Evolutionary conservation across 2,329 filamentous ascomycete species (phyloP).

Genomic region (Lecanosticta acicola): DNA sequence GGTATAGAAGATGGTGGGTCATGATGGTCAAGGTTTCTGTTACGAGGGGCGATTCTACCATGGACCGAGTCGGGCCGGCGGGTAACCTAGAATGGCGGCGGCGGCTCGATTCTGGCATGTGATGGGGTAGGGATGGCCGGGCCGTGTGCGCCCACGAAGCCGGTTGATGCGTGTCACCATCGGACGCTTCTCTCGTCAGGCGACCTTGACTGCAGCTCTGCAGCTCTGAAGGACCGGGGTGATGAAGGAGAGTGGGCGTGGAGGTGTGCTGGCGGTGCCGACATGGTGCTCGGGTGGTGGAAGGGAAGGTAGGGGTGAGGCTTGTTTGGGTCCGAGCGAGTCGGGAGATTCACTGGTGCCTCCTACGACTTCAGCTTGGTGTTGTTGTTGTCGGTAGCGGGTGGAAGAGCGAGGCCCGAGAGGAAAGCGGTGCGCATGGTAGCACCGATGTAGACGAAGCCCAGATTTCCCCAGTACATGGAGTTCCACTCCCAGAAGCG

Average conservation of each 20-base stretch:
- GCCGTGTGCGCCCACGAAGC: neutral
- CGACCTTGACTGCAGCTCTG: neutral
- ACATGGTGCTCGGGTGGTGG: too few species aligned
- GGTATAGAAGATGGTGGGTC: too few species aligned
- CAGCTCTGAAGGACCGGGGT: too few species aligned
- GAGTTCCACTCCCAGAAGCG: slow-evolving; percentile 33
- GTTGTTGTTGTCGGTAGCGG: neutral
- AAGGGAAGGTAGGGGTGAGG: too few species aligned
- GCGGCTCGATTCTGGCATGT: too few species aligned
- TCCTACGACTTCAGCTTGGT: neutral
- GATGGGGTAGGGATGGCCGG: neutral
- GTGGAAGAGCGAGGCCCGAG: slow-evolving; percentile 28
- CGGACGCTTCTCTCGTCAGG: neutral
- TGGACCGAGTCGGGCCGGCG: neutral
- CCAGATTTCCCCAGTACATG: slow-evolving; percentile 34
- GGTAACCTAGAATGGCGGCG: slow-evolving; percentile 2
- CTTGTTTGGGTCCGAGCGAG: too few species aligned
- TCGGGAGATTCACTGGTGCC: too few species aligned
- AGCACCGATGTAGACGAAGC: slow-evolving; percentile 36
- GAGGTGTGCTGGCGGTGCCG: too few species aligned
- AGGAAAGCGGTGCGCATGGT: slow-evolving; percentile 30
- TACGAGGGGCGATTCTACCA: neutral
- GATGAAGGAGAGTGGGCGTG: too few species aligned
- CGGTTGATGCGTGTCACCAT: neutral
- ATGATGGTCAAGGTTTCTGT: neutral